phyloP scores from a whole-genome alignment of 1,139 yeast genomes.

The Yamadazyma pseudoaaseri region DNA sequence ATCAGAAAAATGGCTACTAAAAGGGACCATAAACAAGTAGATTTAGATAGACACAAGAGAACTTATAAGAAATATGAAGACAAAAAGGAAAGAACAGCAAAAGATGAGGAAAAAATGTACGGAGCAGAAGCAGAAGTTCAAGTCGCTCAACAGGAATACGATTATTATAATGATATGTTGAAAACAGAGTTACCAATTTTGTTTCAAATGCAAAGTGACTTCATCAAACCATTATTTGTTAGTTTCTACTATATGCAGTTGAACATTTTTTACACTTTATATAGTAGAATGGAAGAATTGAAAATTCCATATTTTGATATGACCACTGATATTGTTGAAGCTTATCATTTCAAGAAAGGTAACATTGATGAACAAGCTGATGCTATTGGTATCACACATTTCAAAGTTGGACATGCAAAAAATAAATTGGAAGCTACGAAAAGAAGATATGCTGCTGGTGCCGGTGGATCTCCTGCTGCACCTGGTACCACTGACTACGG shows the following conservation, averaged over 20 bases:
- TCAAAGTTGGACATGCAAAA: constrained; percentile 86
- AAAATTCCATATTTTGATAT: constrained; percentile 95
- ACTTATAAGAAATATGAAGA: constrained; percentile 69
- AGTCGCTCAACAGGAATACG: constrained; percentile 92
- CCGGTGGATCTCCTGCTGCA: constrained; percentile 27
- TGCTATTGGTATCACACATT: constrained; percentile 81
- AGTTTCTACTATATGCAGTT: constrained; percentile 96
- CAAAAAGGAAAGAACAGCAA: constrained; percentile 78
- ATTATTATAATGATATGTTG: constrained; percentile 92
- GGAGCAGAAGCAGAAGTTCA: constrained; percentile 86
- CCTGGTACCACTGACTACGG: constrained; percentile 24
- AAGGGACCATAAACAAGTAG: constrained; percentile 94
- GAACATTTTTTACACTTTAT: constrained; percentile 90
- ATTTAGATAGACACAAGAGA: constrained; percentile 81
- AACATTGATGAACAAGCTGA: constrained; percentile 88
- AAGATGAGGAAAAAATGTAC: constrained; percentile 90
- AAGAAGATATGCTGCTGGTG: constrained; percentile 62
- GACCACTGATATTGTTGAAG: constrained; percentile 76
- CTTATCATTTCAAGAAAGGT: constrained; percentile 80
- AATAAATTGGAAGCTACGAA: constrained; percentile 78
- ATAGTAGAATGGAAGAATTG: constrained; percentile 89
- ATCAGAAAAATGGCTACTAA: constrained; percentile 93
- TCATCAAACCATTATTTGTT: constrained; percentile 89
- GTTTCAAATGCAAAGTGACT: constrained; percentile 85
- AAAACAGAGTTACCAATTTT: constrained; percentile 85